A percentile compares a stretch with the other conserved stretches of the same genome.
These are phyloP conservation scores for Metschnikowia peoriensis DNA, from an alignment of 805 yeast genomes.

Conservation along the genomic window DNA sequence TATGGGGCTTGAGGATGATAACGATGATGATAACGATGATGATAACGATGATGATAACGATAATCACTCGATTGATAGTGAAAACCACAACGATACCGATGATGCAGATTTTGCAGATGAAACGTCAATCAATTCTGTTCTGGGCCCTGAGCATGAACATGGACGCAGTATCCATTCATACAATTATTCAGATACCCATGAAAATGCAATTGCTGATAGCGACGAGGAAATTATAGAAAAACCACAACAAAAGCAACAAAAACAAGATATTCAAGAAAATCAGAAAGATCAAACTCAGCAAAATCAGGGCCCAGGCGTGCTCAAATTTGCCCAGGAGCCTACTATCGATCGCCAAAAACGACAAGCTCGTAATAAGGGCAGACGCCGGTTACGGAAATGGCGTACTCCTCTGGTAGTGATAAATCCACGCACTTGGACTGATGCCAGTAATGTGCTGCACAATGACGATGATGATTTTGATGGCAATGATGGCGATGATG, in stretches of 20 bases:
- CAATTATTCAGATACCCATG: constrained; percentile 5
- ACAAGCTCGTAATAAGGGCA: constrained; percentile 4
- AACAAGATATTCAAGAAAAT: background rate
- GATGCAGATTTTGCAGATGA: constrained; percentile 7
- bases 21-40: constrained; percentile 3
- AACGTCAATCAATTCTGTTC: background rate
- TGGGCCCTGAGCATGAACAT: constrained; percentile 1
- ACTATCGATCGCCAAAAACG: constrained; percentile 15
- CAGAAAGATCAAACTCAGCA: background rate
- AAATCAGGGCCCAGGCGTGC: background rate
- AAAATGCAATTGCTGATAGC: constrained; percentile 14
- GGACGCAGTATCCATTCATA: constrained; percentile 1
- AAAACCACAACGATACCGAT: constrained; percentile 5
- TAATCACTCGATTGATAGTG: constrained; percentile 16
- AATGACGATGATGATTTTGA: constrained; percentile 18
- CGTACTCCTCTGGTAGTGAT: constrained; percentile 16
- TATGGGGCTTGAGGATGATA: background rate
- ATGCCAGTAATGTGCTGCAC: constrained; percentile 6
- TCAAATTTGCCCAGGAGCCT: constrained; percentile 17
- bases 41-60: constrained; percentile 8
- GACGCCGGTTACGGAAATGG: constrained; percentile 15
- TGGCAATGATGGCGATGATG: constrained; percentile 17
- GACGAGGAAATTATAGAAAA: constrained; percentile 12
- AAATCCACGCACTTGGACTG: constrained; percentile 12
- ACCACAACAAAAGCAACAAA: background rate